These are phyloP conservation scores for Leccinum obscurum DNA, from an alignment of 768 basidiomycete genomes.

Conservation along the genomic window DNA sequence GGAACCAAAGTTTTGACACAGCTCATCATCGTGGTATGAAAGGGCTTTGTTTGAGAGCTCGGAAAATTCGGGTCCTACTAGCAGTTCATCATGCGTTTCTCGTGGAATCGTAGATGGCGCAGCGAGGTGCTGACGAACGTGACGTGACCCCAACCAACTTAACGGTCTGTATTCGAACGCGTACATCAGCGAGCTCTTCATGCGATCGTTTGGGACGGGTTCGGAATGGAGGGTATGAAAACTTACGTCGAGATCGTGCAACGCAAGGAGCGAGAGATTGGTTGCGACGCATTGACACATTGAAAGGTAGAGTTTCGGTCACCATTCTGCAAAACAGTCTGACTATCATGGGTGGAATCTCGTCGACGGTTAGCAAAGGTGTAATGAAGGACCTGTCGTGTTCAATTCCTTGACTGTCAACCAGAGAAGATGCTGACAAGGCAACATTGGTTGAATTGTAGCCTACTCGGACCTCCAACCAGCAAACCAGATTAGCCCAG, in stretches of 20 bases:
- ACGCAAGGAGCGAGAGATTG: slow-evolving; percentile 87
- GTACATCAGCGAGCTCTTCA: slow-evolving; percentile 93
- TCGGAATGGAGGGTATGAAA: slow-evolving; percentile 95
- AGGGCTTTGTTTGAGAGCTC: too few relatives aligned
- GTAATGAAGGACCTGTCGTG: slow-evolving; percentile 72
- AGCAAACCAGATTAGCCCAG: background rate
- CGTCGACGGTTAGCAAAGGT: slow-evolving; percentile 79
- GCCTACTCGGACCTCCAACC: background rate
- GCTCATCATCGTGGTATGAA: too few relatives aligned
- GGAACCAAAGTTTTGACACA: too few relatives aligned
- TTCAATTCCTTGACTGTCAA: background rate
- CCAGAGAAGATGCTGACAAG: background rate
- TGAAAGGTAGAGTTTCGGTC: slow-evolving; percentile 65
- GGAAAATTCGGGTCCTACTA: slow-evolving; percentile 79
- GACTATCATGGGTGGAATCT: slow-evolving; percentile 90
- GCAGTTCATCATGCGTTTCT: slow-evolving; percentile 90
- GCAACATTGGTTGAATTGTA: background rate
- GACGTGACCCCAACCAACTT: slow-evolving; percentile 51
- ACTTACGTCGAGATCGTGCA: slow-evolving; percentile 97
- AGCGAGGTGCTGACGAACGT: background rate
- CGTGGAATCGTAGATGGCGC: background rate
- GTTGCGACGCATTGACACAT: slow-evolving; percentile 96
- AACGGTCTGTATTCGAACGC: slow-evolving; percentile 96
- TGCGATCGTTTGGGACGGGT: slow-evolving; percentile 50
- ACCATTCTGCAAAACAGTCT: slow-evolving; percentile 42